Conservation (phyloP, 106 monocot genomes). For the Dioscorea zingiberensis region DNA sequence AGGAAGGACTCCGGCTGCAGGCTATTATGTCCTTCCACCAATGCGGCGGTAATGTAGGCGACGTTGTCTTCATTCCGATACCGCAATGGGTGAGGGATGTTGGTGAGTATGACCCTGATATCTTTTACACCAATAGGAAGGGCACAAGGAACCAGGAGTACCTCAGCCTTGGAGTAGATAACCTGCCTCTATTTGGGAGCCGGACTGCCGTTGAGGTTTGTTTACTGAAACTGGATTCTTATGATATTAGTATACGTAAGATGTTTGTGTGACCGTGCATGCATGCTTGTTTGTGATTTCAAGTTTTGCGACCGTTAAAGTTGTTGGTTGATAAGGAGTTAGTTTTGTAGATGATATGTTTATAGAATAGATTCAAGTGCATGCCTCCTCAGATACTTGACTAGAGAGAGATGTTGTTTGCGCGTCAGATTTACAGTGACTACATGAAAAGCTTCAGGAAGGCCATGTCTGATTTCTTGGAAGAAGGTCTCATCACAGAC, state of each 20-base stretch:
- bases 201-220: slow-evolving; percentile 47
- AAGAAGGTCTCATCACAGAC: slow-evolving; percentile 40
- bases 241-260: no score
- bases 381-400: no score
- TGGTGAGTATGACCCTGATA: slow-evolving; percentile 29
- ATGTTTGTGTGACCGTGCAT: no score
- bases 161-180: slow-evolving; percentile 42
- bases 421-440: slow-evolving; percentile 33
- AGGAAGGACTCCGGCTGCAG: slow-evolving; percentile 36
- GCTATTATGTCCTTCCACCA: slow-evolving; percentile 68
- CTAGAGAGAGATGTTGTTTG: neutral
- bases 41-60: slow-evolving; percentile 54
- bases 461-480: slow-evolving; percentile 45
- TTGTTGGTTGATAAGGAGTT: no score
- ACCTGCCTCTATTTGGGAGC: slow-evolving; percentile 28
- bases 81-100: slow-evolving; percentile 40
- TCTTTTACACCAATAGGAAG: slow-evolving; percentile 44
- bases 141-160: slow-evolving; percentile 31
- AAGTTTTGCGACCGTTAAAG: no score
- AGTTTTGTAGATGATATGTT: no score
- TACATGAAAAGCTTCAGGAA: slow-evolving; percentile 49
- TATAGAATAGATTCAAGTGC: no score
- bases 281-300: no score
- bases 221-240: no score
- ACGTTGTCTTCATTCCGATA: slow-evolving; percentile 37